Conservation (phyloP, 1,284 basidiomycete species). For the Gastroboletus turbinatus region DNA sequence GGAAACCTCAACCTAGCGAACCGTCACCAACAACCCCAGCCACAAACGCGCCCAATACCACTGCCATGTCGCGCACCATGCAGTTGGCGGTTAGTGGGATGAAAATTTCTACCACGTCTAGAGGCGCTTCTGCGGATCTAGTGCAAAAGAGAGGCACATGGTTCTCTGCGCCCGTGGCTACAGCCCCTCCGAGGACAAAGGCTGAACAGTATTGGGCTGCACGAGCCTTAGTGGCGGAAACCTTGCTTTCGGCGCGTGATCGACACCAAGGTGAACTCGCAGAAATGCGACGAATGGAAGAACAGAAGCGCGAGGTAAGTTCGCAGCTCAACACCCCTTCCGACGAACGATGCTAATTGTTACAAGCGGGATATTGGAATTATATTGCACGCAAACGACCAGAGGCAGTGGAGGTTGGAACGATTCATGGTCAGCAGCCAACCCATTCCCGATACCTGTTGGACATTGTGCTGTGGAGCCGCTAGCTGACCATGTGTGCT, state of each 20-base stretch:
- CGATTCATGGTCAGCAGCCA: constrained; percentile 46
- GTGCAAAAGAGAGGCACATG: constrained; percentile 11
- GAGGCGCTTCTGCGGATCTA: not conserved
- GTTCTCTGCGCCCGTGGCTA: constrained; percentile 15
- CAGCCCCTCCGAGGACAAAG: constrained; percentile 34
- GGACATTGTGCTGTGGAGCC: not conserved
- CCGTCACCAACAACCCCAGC: not conserved
- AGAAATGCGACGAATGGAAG: constrained; percentile 40
- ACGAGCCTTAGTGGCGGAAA: constrained; percentile 60
- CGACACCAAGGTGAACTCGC: constrained; percentile 49
- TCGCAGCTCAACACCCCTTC: not conserved
- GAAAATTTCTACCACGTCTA: not conserved
- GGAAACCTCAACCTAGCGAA: constrained; percentile 23
- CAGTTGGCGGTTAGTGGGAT: constrained; percentile 23
- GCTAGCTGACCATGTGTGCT: constrained; percentile 19
- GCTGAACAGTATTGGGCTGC: constrained; percentile 62
- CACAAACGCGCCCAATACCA: not conserved
- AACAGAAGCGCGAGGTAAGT: constrained; percentile 48
- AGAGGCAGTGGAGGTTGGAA: constrained; percentile 49
- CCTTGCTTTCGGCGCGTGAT: constrained; percentile 46
- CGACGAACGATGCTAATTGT: not conserved
- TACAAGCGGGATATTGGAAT: constrained; percentile 43
- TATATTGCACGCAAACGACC: constrained; percentile 42
- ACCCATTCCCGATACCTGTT: constrained; percentile 1
- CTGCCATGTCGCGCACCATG: constrained; percentile 32